Evolutionary conservation across 2,329 filamentous ascomycete species (phyloP), one percentile per base, ranked within the genome.

Genomic region (Phyllosticta ampelicida): DNA sequence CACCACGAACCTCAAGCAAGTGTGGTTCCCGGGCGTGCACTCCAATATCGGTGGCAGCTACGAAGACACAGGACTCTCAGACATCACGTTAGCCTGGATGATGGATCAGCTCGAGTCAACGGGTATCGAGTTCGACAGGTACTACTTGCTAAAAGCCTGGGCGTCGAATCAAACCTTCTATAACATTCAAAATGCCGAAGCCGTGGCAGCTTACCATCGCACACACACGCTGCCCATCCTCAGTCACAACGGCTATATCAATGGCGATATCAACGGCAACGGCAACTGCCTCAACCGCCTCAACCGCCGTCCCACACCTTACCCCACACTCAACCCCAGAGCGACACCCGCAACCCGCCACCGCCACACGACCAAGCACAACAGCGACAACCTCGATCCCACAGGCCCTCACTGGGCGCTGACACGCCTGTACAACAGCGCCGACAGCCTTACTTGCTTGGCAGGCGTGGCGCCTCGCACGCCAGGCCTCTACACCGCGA

Each of bases 41-140:
- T 71, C 72, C 20, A 79, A 79, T 62, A 67, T 78, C 28, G 77
- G 77, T 49, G 73, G 73, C 2, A 74, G 75, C 3, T 77, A 77
- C 60, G 71, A 72, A 50, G 76, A 79, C 62, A 72, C 68, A 61
- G 73, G 79, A 29, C 71, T 78, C 30, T 74, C 77, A 10, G 77
- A 80, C 48, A 79, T 81, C 26, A 74, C 75, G 5, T 66, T 82
- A 1, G 79, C 79, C 3, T 82, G 79, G 79, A 82, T 82, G 79
- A 78, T 81, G 64, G 73, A 74, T 54, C 78, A 81, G 59, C 66
- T 80, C 51, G 52, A 44, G 21, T 70, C 74, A 55, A 72, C 73
- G 1, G 77, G 77, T 51, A 64, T 77, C 59, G 77, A 78, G 60
- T 73, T 79, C 64, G 69, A 77, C 55, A 73, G 76, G 51, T 78